These are phyloP conservation scores for Paraurostyla sp. DNA, from an alignment of 73 alveolate species.

Conservation along the genomic window DNA sequence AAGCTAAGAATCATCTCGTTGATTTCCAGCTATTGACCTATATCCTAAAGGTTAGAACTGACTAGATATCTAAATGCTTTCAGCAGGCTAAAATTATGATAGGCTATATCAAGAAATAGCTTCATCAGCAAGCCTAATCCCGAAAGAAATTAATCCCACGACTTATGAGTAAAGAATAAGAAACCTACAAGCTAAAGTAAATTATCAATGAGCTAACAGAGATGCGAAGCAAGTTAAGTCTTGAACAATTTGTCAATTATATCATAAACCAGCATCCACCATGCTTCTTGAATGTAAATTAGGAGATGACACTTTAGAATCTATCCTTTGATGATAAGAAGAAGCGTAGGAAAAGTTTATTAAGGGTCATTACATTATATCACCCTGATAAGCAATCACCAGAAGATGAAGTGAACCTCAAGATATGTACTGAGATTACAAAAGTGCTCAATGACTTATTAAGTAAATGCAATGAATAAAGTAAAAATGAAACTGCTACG, in stretches of 20 bases:
- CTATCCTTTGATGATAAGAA: conserved; percentile 1
- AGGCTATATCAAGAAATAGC: background rate
- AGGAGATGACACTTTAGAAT: background rate
- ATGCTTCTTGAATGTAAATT: background rate
- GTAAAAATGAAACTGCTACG: no score
- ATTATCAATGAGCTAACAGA: background rate
- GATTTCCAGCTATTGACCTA: conserved; percentile 22
- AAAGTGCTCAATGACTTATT: conserved; percentile 6
- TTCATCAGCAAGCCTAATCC: background rate
- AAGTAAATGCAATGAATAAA: background rate
- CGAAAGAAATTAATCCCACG: background rate
- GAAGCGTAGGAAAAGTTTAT: background rate
- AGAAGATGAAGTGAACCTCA: conserved; percentile 17
- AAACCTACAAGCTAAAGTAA: background rate
- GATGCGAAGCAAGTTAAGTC: background rate
- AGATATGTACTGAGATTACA: conserved; percentile 15
- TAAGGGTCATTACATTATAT: conserved; percentile 16
- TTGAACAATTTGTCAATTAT: background rate
- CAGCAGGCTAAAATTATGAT: background rate
- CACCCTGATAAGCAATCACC: conserved; percentile 42
- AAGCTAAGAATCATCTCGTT: conserved; percentile 3
- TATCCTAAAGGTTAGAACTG: background rate
- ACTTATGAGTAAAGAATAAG: conserved; percentile 37
- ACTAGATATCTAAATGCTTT: conserved; percentile 13
- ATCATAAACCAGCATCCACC: conserved; percentile 19